Percentiles rank a stretch among this genome's conserved stretches.
These are phyloP conservation scores for Colletotrichum sp. DNA, from an alignment of 2,329 filamentous ascomycete species.

Conservation along the genomic window DNA sequence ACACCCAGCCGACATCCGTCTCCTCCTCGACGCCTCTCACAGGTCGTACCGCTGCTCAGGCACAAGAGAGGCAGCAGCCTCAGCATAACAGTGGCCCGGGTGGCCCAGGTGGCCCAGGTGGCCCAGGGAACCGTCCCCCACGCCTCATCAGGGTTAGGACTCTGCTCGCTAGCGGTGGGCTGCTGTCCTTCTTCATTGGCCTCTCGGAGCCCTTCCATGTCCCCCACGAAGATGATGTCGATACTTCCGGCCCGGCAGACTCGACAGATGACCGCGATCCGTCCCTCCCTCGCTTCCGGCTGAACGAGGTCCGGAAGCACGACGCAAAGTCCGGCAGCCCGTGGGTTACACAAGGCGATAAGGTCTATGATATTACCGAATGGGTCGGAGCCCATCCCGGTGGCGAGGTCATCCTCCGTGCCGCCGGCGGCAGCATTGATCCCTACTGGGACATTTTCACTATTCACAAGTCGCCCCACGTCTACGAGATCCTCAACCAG, in stretches of 20 bases:
- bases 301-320: constrained; percentile 58
- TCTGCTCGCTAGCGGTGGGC: constrained; percentile 21
- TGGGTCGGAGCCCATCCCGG: constrained; percentile 71
- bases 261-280: constrained; percentile 38
- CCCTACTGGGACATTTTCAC: constrained; percentile 74
- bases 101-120: not conserved
- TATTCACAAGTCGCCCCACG: constrained; percentile 70
- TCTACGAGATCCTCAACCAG: constrained; percentile 68
- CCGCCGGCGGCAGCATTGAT: constrained; percentile 68
- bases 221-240: not conserved
- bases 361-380: constrained; percentile 74
- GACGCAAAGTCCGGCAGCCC: constrained; percentile 57
- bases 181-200: constrained; percentile 19
- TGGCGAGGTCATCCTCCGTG: constrained; percentile 70
- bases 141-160: constrained; percentile 4
- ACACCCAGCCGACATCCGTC: constrained; percentile 13
- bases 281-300: constrained; percentile 51
- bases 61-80: not conserved
- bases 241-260: constrained; percentile 1
- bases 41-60: not conserved
- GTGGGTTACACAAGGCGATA: constrained; percentile 69
- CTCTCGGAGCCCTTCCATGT: constrained; percentile 17
- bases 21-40: not conserved
- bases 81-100: not conserved
- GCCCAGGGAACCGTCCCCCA: not conserved